phyloP scores from a whole-genome alignment of 2,329 filamentous ascomycete genomes.

The Aspergillus carbonarius region DNA sequence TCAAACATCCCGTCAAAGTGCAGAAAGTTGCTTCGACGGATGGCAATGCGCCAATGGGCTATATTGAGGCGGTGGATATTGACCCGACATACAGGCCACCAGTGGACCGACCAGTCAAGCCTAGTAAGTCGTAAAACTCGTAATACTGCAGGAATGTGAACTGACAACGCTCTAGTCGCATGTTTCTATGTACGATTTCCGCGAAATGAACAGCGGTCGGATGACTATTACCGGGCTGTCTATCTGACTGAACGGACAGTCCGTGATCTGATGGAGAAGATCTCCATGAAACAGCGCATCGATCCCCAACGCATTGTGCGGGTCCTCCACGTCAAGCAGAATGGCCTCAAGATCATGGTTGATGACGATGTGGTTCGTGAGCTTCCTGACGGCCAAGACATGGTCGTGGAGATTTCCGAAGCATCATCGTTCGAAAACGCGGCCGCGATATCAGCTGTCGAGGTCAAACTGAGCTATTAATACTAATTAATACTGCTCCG shows the following conservation, averaged over 20 bases:
- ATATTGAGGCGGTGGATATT: conserved; percentile 91
- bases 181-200: conserved; percentile 78
- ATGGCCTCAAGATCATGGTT: conserved; percentile 77
- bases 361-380: conserved; percentile 87
- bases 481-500: conserved; percentile 32
- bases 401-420: conserved; percentile 70
- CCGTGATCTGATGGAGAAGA: conserved; percentile 68
- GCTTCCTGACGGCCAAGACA: conserved; percentile 86
- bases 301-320: conserved; percentile 70
- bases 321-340: conserved; percentile 69
- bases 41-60: conserved; percentile 61
- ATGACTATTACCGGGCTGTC: conserved; percentile 75
- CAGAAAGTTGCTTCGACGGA: conserved; percentile 25
- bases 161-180: conserved; percentile 58
- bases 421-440: conserved; percentile 45
- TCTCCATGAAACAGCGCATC: conserved; percentile 78
- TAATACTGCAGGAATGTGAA: background rate
- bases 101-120: conserved; percentile 66
- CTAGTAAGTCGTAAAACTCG: conserved; percentile 47
- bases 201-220: conserved; percentile 50
- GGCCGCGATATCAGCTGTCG: conserved; percentile 29
- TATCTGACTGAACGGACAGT: conserved; percentile 78
- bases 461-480: conserved; percentile 57
- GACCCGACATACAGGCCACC: conserved; percentile 82
- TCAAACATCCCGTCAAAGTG: conserved; percentile 33